Evolutionary conservation across 2,329 filamentous ascomycete species (phyloP), one percentile per base, ranked within the genome.

Genomic region (Monilinia fructigena): DNA sequence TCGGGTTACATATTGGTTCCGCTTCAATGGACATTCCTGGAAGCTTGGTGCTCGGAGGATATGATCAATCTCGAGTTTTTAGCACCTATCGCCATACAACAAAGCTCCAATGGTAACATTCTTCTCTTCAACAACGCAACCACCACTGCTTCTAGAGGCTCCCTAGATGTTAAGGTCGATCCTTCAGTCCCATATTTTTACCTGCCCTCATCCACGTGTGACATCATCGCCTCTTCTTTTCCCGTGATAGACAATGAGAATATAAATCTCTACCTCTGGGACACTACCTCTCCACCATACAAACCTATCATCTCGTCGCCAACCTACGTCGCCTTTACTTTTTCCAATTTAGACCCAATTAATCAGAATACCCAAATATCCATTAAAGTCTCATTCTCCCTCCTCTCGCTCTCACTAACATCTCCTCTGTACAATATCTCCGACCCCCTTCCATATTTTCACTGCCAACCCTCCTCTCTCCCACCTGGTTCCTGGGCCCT

Each of bases 291-390:
- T 66, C 58, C 66, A 10, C 38, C 62, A 1, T 79, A 75, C 66
- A 31, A 71, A 23, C 70, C 50, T 3, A 75, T 79, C 42, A 68
- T 77, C 18, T 70, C 71, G 1, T 79, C 77, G 0, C 76, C 78
- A 0, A 66, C 76, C 42, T 78, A 76, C 64, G 73, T 79, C 5
- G 68, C 69, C 45, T 79, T 79, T 68, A 73, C 71, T 5, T 78
- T 79, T 65, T 68, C 31, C 31, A 35, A 35, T 35, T 35, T 35
- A 7, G 31, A 35, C 31, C 31, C 31, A 35, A 6, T 35, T 7
- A 35, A 7, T 35, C 23, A n/a, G 18, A 31, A 55, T 38, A 28
- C 48, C 20, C 23, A 47, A 23, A 63, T 8, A 6, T 56, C 54
- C 16, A 63, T 63, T n/a, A 53, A 63, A 55, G 40, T 55, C 20